These are phyloP conservation scores for Ramularia endophylla DNA, from an alignment of 2,329 filamentous ascomycete genomes.

Conservation along the genomic window DNA sequence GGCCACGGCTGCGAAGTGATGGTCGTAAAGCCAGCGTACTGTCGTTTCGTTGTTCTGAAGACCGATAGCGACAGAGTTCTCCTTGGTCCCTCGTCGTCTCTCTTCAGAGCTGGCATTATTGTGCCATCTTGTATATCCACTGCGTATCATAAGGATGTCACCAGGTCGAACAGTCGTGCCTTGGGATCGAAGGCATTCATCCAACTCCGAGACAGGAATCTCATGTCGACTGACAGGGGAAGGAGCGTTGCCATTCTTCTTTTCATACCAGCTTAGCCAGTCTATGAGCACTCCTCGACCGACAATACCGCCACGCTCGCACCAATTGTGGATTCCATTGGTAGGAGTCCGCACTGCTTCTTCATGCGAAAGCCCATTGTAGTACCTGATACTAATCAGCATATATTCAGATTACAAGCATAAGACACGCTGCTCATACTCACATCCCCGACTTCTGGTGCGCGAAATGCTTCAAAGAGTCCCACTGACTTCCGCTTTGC, in stretches of 20 bases:
- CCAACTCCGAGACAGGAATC: constrained; percentile 36
- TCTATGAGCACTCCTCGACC: constrained; percentile 53
- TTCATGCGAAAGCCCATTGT: constrained; percentile 24
- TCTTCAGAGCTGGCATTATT: constrained; percentile 15
- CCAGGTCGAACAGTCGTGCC: constrained; percentile 36
- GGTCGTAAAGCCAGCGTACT: constrained; percentile 46
- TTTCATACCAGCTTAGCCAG: constrained; percentile 31
- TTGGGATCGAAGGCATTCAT: constrained; percentile 19
- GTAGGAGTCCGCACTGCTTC: constrained; percentile 11
- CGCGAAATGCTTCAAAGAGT: constrained; percentile 41
- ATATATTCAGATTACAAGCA: too few species aligned
- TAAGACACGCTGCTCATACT: background rate
- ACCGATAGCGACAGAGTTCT: constrained; percentile 21
- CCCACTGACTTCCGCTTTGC: constrained; percentile 53
- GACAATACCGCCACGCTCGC: constrained; percentile 45
- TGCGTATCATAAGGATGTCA: constrained; percentile 51
- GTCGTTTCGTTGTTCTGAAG: constrained; percentile 45
- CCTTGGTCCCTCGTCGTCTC: constrained; percentile 15
- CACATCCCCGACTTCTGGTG: constrained; percentile 30
- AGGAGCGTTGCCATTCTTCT: constrained; percentile 44
- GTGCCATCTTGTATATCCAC: constrained; percentile 37
- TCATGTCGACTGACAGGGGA: constrained; percentile 42
- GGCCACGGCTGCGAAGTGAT: constrained; percentile 32
- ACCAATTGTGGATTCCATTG: constrained; percentile 41
- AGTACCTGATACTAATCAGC: constrained; percentile 9